Conservation (phyloP, 208 protist species). For the Leishmania gerbilli region DNA sequence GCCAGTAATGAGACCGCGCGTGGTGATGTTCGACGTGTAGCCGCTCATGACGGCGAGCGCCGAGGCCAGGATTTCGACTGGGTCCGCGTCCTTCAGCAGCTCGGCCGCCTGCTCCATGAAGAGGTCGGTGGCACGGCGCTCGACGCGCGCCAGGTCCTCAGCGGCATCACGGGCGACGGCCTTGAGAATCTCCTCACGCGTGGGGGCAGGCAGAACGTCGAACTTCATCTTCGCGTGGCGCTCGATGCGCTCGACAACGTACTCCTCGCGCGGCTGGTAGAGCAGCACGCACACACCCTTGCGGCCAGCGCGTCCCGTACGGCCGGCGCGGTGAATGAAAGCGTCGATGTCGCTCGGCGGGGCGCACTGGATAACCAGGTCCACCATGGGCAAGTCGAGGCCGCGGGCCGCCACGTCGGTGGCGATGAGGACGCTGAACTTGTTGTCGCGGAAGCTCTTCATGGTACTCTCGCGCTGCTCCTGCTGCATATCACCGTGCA, state of each 20-base stretch:
- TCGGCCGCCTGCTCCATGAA: constrained; percentile 90
- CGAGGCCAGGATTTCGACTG: constrained; percentile 84
- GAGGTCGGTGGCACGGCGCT: constrained; percentile 78
- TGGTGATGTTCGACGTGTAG: constrained; percentile 88
- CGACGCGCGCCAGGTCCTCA: constrained; percentile 88
- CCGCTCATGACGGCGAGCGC: constrained; percentile 92
- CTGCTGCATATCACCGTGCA: constrained; percentile 97
- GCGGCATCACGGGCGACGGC: constrained; percentile 82
- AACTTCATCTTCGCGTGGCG: constrained; percentile 92
- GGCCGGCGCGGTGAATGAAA: constrained; percentile 97
- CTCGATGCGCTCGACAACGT: constrained; percentile 90
- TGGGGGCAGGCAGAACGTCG: constrained; percentile 84
- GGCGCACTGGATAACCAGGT: constrained; percentile 90
- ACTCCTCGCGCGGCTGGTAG: constrained; percentile 85
- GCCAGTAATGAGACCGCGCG: constrained; percentile 82
- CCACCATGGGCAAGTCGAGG: constrained; percentile 87
- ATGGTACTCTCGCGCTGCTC: constrained; percentile 93
- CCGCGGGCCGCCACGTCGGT: constrained; percentile 93
- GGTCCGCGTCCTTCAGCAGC: constrained; percentile 88
- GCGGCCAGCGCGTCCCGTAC: constrained; percentile 95
- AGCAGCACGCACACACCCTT: constrained; percentile 91
- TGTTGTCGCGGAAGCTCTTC: constrained; percentile 93
- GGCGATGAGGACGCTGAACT: constrained; percentile 94
- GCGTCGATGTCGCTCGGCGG: constrained; percentile 90
- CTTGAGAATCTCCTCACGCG: constrained; percentile 87